Base-by-base conservation (phyloP, 2,329 filamentous ascomycete genomes). In the Fusarium sp. region DNA sequence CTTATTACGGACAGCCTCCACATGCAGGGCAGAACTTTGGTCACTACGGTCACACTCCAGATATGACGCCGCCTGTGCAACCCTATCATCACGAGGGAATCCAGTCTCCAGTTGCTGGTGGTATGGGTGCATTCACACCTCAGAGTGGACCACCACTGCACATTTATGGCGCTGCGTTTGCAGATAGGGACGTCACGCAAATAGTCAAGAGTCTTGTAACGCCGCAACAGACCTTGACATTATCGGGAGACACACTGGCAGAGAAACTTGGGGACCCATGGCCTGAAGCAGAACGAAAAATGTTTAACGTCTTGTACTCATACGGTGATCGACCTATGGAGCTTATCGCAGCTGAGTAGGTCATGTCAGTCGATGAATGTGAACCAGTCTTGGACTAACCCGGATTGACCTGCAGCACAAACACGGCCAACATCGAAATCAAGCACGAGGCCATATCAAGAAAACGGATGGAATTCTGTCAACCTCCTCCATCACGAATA, bases 391-490 rank as follows among this genome's bases (percentile, higher is more conserved):
- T 40, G 9, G 22, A 9, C 42, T 67, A 40, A 70, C 35, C 24
- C 18, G 16, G 4, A 5, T 16, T 50, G 8, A 47, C 18, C 6
- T n/a, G 20, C 37, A 70, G 67, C 9, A 67, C 67, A 22, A 47
- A 9, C 5, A 67, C 42, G 16, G 3, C 27, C 35, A 70, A 63
- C 35, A 70, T 70, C 8, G 67, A 70, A 31, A 67, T 70, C 42
- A 70, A 63, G 42, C 50, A 70, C 37, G 67, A 70, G 59, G 67
- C 67, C 9, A 62, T 70, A 59, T 70, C 67, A 18, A 70, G 57
- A 40, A 45, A 70, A 50, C 63, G 67, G 5, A 67, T 70, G 64
- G 67, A 63, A 16, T 70, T 70, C 37, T 70, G 67, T 10, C 63
- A 63, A 5, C 59, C 67, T 22, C 59, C 64, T 5, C 63, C 63